Evolutionary conservation across 192 early-diverging fungal genomes (phyloP), one percentile per base, ranked within the genome.

Genomic region (Phycomyces nitens): DNA sequence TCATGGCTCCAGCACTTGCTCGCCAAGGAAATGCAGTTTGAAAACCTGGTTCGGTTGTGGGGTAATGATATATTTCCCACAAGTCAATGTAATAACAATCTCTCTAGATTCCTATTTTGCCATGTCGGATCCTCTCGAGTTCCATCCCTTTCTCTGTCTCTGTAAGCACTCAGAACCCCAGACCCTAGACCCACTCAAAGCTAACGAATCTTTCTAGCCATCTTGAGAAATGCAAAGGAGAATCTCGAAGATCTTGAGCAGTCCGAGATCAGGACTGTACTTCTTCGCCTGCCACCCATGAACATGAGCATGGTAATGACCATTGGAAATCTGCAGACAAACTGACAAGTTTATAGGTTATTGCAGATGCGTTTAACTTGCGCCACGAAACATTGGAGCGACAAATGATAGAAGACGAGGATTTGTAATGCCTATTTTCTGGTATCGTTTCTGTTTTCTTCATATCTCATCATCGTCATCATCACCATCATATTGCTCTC

Each of bases 221-320:
- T 96, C 27, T 73, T 96, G 50, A 80, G 73, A 43, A 78, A 83
- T 27, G 64, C 82, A 18, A 92, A 89, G 64, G 93, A 94, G 56
- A 85, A 81, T 49, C 77, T 96, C 16, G 94, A 96, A 67, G 92
- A 94, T 44, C 66, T 94, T 55, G 94, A 96, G 68, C 89, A 93
- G 74, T 92, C 90, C 1, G 93, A 96, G 67, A 96, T 96, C 56
- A 84, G 90, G 47, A 87, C 89, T 9, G 78, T 92, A 71, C 71
- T 96, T 60, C 74, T 92, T 59, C 80, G 89, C 23, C 82, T 96
- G 62, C 93, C 94, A 11, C 62, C 56, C 51, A 65, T 90, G 76
- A 84, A 92, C 56, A 86, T 92, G 76, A 64, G 72, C 53, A 77
- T 83, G 63, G 83, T 84, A 78, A 52, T 20, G 55, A 52, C 20